phyloP scores from a whole-genome alignment of 495 filamentous ascomycete genomes.

The Chaetomium fimeti region DNA sequence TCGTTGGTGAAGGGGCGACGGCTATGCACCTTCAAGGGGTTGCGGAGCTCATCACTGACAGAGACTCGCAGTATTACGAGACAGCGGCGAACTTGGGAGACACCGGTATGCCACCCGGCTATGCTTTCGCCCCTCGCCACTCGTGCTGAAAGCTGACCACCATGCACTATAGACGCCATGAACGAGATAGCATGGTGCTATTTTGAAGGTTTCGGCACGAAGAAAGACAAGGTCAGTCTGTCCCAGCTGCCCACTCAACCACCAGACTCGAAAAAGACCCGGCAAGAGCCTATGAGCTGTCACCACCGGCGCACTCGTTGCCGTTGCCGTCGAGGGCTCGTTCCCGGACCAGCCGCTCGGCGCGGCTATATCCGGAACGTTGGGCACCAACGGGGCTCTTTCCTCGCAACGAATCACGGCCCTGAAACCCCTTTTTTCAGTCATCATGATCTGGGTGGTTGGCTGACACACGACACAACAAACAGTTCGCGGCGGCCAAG shows the following conservation, averaged over 20 bases:
- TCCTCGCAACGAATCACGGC: constrained; percentile 11
- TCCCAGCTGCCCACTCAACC: constrained; percentile 5
- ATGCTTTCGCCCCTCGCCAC: background rate
- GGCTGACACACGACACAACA: constrained; percentile 24
- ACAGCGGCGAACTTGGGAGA: constrained; percentile 95
- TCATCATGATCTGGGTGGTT: constrained; percentile 40
- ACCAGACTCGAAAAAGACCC: background rate
- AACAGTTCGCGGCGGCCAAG: constrained; percentile 79
- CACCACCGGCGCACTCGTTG: background rate
- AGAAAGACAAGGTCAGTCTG: constrained; percentile 90
- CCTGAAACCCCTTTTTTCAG: constrained; percentile 13
- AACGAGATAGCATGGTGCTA: constrained; percentile 97
- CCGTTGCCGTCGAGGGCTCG: background rate
- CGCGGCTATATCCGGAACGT: constrained; percentile 11
- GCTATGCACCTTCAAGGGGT: background rate
- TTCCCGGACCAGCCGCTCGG: background rate
- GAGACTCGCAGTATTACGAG: constrained; percentile 75
- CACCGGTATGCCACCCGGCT: constrained; percentile 50
- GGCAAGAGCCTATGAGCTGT: constrained; percentile 16
- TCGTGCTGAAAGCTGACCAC: constrained; percentile 24
- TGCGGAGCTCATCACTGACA: background rate
- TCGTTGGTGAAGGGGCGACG: constrained; percentile 9
- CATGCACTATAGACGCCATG: constrained; percentile 71
- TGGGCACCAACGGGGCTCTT: constrained; percentile 18
- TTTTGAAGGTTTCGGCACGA: constrained; percentile 87